Evolutionary conservation across 768 basidiomycete genomes (phyloP).

Genomic region (Pleurotus sapidus): DNA sequence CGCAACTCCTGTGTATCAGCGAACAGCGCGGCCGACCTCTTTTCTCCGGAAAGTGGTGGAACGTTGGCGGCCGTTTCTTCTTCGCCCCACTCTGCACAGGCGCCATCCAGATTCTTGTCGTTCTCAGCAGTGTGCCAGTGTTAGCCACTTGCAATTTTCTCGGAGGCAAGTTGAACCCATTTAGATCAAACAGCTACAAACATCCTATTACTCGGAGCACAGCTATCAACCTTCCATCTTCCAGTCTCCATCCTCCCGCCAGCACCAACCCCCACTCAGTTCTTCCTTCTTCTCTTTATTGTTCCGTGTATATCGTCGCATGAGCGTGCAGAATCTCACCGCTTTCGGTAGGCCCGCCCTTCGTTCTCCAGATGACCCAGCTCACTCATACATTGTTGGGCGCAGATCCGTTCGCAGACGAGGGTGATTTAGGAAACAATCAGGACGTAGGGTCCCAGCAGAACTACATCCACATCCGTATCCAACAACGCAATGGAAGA

Average conservation of each 20-base stretch:
- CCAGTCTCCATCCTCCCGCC: slow-evolving; percentile 11
- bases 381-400: slow-evolving; percentile 6
- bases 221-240: slow-evolving; percentile 21
- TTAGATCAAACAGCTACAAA: slow-evolving; percentile 2
- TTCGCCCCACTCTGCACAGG: slow-evolving; percentile 19
- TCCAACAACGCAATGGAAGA: slow-evolving; percentile 98
- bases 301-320: slow-evolving; percentile 56
- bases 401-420: slow-evolving; percentile 94
- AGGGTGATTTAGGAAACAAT: slow-evolving; percentile 74
- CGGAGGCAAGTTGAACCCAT: background rate
- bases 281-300: slow-evolving; percentile 32
- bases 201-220: slow-evolving; percentile 13
- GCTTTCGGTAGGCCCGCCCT: slow-evolving; percentile 58
- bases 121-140: background rate
- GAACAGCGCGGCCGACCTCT: slow-evolving; percentile 45
- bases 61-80: slow-evolving; percentile 61
- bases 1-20: background rate
- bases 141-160: background rate
- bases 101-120: slow-evolving; percentile 11
- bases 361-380: slow-evolving; percentile 18
- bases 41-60: slow-evolving; percentile 59
- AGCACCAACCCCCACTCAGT: slow-evolving; percentile 42
- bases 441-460: slow-evolving; percentile 78
- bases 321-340: slow-evolving; percentile 93
- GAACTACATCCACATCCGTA: slow-evolving; percentile 92